Percentiles rank a stretch among this genome's conserved stretches.
These are phyloP conservation scores for Lipomyces anomalus DNA, from an alignment of 805 yeast species.

Conservation along the genomic window DNA sequence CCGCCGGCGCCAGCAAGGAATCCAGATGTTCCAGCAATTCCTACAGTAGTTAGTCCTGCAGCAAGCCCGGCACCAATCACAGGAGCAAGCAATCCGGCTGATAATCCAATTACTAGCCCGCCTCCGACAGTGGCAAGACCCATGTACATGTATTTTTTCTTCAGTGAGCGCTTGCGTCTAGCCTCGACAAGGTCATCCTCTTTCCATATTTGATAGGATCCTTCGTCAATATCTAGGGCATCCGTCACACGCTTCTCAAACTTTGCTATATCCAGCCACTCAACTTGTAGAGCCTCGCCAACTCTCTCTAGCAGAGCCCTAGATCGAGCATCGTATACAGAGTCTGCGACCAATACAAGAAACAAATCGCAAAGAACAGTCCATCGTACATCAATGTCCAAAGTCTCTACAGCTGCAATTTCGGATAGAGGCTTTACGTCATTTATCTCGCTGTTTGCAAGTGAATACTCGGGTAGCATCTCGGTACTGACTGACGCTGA, in stretches of 20 bases:
- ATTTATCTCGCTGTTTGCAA: constrained; percentile 4
- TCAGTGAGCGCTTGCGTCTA: constrained; percentile 59
- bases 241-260: constrained; percentile 89
- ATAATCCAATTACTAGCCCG: constrained; percentile 83
- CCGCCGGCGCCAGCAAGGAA: constrained; percentile 97
- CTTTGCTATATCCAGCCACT: constrained; percentile 67
- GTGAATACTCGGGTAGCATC: constrained; percentile 14
- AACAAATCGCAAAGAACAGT: constrained; percentile 88
- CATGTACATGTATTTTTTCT: constrained; percentile 71
- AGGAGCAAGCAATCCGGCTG: constrained; percentile 94
- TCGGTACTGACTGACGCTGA: too few relatives aligned
- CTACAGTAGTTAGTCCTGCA: constrained; percentile 92
- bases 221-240: constrained; percentile 80
- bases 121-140: constrained; percentile 97
- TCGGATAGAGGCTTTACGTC: constrained; percentile 11
- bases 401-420: constrained; percentile 23
- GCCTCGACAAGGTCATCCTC: constrained; percentile 56
- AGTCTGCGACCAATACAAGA: constrained; percentile 70
- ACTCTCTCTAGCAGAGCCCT: constrained; percentile 68
- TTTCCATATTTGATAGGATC: constrained; percentile 71
- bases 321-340: constrained; percentile 84
- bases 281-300: constrained; percentile 55
- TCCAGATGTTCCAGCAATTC: constrained; percentile 87
- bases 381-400: constrained; percentile 82
- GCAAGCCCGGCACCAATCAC: constrained; percentile 98